Evolutionary conservation across 352 stramenopile genomes (phyloP).

Genomic region (Phytophthora parvispora): DNA sequence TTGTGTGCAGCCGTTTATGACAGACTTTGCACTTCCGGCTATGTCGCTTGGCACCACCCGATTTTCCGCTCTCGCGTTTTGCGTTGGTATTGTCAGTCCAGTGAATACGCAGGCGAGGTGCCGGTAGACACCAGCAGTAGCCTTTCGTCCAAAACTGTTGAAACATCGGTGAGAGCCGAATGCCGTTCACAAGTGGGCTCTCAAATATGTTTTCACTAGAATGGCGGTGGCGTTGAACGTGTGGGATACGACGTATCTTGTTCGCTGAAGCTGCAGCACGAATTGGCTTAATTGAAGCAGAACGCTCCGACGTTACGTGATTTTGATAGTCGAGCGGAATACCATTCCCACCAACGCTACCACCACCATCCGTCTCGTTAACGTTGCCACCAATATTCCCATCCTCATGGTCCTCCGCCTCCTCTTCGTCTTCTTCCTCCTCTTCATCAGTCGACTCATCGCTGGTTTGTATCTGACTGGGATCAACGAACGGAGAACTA

Average conservation of each 20-base stretch:
- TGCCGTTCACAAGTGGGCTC: constrained; percentile 39
- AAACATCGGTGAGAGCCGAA: constrained; percentile 60
- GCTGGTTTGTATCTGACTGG: background rate
- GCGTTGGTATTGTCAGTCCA: constrained; percentile 24
- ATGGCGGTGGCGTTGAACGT: background rate
- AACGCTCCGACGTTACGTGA: background rate
- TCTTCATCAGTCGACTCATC: constrained; percentile 8
- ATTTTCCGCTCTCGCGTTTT: background rate
- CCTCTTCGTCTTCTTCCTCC: constrained; percentile 2
- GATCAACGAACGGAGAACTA: background rate
- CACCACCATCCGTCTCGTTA: background rate
- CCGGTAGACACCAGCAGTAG: constrained; percentile 61
- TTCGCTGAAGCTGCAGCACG: constrained; percentile 11
- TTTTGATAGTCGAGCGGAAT: background rate
- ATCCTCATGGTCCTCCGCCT: background rate
- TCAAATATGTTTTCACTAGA: constrained; percentile 6
- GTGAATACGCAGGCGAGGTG: constrained; percentile 30
- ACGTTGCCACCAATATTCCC: background rate
- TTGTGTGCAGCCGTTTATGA: constrained; percentile 38
- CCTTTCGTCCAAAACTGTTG: constrained; percentile 59
- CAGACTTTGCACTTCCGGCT: constrained; percentile 30
- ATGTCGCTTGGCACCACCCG: background rate
- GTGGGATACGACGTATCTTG: background rate
- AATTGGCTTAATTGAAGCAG: constrained; percentile 8
- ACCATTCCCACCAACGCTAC: background rate